phyloP scores from a whole-genome alignment of 768 basidiomycete genomes.

The Naematelia encephala region DNA sequence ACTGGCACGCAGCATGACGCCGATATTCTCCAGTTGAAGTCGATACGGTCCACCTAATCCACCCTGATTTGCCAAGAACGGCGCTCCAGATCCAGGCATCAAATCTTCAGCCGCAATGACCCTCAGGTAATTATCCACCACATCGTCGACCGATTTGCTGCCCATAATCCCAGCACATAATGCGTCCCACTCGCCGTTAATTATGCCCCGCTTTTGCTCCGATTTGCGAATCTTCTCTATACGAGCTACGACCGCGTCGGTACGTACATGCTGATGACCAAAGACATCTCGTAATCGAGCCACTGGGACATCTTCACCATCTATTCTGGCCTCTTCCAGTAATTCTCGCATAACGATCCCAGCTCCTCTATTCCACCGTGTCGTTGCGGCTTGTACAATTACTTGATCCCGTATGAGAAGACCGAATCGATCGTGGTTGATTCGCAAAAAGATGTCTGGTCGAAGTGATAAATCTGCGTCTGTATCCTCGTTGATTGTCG shows the following conservation, averaged over 20 bases:
- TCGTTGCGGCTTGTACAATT: slow-evolving; percentile 68
- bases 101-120: slow-evolving; percentile 38
- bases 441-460: slow-evolving; percentile 72
- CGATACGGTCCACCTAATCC: not conserved
- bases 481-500: slow-evolving; percentile 17
- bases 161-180: not conserved
- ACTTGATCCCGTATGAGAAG: slow-evolving; percentile 82
- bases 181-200: not conserved
- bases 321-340: slow-evolving; percentile 46
- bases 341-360: slow-evolving; percentile 68
- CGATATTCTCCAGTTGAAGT: slow-evolving; percentile 29
- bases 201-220: not conserved
- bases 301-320: not conserved
- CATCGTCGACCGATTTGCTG: slow-evolving; percentile 21
- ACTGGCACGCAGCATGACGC: slow-evolving; percentile 60
- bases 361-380: slow-evolving; percentile 74
- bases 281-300: not conserved
- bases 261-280: not conserved
- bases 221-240: not conserved
- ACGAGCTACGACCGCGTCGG: not conserved
- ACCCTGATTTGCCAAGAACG: slow-evolving; percentile 18
- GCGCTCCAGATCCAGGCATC: slow-evolving; percentile 13
- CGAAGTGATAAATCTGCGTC: slow-evolving; percentile 48
- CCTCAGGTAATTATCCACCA: slow-evolving; percentile 29
- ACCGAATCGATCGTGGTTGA: slow-evolving; percentile 86